A percentile compares a stretch with the other conserved stretches of the same genome.
phyloP scores from a whole-genome alignment of 495 filamentous ascomycete species.

The Hapsidospora chrysogenum region DNA sequence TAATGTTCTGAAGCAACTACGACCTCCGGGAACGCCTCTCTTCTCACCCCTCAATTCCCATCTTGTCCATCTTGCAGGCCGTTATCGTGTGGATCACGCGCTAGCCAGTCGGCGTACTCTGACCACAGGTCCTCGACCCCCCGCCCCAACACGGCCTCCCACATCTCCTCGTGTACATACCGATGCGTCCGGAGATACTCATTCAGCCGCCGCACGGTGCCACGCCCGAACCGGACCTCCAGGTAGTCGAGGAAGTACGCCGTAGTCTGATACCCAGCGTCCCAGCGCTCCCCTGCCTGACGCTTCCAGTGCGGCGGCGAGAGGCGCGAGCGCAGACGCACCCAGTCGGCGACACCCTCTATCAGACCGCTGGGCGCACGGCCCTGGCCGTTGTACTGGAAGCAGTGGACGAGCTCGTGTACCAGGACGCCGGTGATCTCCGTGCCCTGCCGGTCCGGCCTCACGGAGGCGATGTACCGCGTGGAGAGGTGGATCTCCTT shows the following conservation, averaged over 20 bases:
- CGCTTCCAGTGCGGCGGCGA: slow-evolving; percentile 75
- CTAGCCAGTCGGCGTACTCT: slow-evolving; percentile 54
- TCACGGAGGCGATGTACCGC: slow-evolving; percentile 43
- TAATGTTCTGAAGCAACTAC: too few relatives aligned
- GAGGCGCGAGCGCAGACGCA: slow-evolving; percentile 57
- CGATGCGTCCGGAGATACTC: slow-evolving; percentile 40
- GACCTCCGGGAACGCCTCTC: too few relatives aligned
- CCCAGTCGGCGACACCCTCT: slow-evolving; percentile 91
- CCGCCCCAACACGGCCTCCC: slow-evolving; percentile 49
- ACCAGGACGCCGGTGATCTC: slow-evolving; percentile 75
- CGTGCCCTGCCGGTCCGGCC: slow-evolving; percentile 21
- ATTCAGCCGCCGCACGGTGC: slow-evolving; percentile 60
- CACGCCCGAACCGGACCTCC: slow-evolving; percentile 44
- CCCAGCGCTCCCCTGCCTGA: slow-evolving; percentile 43
- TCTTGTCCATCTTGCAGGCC: too few relatives aligned
- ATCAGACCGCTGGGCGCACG: slow-evolving; percentile 62
- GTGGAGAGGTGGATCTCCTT: slow-evolving; percentile 89
- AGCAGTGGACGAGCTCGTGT: slow-evolving; percentile 94
- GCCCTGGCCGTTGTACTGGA: slow-evolving; percentile 57
- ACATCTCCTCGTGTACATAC: slow-evolving; percentile 49
- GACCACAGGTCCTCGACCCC: slow-evolving; percentile 54
- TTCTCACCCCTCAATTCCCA: too few relatives aligned
- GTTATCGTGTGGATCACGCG: too few relatives aligned
- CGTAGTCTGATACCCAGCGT: slow-evolving; percentile 83
- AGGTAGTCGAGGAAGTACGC: slow-evolving; percentile 79